Base-by-base conservation (phyloP, 2,329 filamentous ascomycete species). In the Teratosphaeria pseudoeucalypti region DNA sequence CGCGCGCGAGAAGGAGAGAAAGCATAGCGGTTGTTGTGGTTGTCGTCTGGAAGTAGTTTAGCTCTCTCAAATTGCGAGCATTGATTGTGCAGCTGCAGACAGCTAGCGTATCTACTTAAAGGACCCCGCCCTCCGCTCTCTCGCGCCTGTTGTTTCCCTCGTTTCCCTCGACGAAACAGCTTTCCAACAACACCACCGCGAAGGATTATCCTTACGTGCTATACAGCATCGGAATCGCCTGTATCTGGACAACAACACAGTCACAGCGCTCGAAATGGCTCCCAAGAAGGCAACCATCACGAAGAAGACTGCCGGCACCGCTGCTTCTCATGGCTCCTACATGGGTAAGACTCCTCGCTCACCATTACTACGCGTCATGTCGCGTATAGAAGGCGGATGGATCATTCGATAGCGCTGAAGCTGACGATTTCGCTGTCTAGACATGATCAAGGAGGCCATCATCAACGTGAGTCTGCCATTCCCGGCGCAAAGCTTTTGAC, bases 401-500 rank as follows among this genome's bases (percentile, higher is more conserved):
- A 54, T 23, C 58, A 55, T 58, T 39, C n/a, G 52, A 56, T 59
- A 64, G 62, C 58, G 55, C 82, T 70, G 75, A 70, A 64, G 66
- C 73, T 74, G 81, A 73, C 81, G 84, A 77, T 84, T 79, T 67
- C 60, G 67, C 65, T 66, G 52, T 71, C 72, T 74, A 86, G 85
- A 86, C 76, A 87, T 88, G 85, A 85, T 88, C 75, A 86, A 86
- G 77, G 84, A 87, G 75, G 85, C 85, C 67, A 85, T 88, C 72
- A 75, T 86, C 71, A 83, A 81, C 76, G 85, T 88, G 76, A 85
- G 85, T 87, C 72, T 71, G 81, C 76, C 73, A 71, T 71, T 70
- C 67, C 71, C 65, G 72, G 80, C 79, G 80, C 78, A 69, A 67
- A 78, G 74, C 65, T 37, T 26, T 23, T 56, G 55, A 58, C 54